Evolutionary conservation across 768 basidiomycete genomes (phyloP).

Genomic region (Serpula lacrymans): DNA sequence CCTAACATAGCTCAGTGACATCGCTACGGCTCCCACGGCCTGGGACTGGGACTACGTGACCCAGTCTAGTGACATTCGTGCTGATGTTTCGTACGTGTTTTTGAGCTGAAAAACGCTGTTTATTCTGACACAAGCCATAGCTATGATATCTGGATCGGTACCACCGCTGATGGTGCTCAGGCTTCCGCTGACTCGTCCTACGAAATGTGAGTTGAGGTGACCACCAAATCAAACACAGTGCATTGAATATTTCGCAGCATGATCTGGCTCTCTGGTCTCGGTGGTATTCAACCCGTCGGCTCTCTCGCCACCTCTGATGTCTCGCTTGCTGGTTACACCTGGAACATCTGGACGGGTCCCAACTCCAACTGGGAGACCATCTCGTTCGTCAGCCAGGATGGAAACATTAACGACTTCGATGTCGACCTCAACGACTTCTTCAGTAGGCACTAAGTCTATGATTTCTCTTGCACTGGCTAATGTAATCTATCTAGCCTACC

Average conservation of each 20-base stretch:
- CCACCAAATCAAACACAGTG: not conserved
- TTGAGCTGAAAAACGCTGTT: not conserved
- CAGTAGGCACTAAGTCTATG: conserved; percentile 29
- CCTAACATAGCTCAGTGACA: conserved; percentile 33
- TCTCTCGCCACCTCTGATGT: conserved; percentile 41
- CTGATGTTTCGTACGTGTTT: conserved; percentile 46
- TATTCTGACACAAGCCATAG: conserved; percentile 17
- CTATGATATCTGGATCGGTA: conserved; percentile 56
- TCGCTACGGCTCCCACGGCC: conserved; percentile 44
- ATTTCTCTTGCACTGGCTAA: not conserved
- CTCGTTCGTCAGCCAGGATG: conserved; percentile 49
- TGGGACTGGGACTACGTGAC: conserved; percentile 51
- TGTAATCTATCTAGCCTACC: conserved; percentile 34
- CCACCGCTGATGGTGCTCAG: conserved; percentile 38
- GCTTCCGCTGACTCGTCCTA: conserved; percentile 46
- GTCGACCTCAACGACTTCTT: conserved; percentile 55
- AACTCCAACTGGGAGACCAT: conserved; percentile 54
- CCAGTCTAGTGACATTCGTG: conserved; percentile 43
- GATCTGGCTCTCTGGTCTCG: conserved; percentile 59
- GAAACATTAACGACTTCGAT: conserved; percentile 48
- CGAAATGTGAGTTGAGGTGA: conserved; percentile 50
- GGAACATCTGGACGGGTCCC: conserved; percentile 55
- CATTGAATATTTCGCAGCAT: conserved; percentile 32
- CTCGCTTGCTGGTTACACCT: conserved; percentile 44
- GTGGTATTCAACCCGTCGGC: conserved; percentile 57